Evolutionary conservation across 2,329 filamentous ascomycete species (phyloP), one percentile per base, ranked within the genome.

Genomic region (Pyrenophora teres): DNA sequence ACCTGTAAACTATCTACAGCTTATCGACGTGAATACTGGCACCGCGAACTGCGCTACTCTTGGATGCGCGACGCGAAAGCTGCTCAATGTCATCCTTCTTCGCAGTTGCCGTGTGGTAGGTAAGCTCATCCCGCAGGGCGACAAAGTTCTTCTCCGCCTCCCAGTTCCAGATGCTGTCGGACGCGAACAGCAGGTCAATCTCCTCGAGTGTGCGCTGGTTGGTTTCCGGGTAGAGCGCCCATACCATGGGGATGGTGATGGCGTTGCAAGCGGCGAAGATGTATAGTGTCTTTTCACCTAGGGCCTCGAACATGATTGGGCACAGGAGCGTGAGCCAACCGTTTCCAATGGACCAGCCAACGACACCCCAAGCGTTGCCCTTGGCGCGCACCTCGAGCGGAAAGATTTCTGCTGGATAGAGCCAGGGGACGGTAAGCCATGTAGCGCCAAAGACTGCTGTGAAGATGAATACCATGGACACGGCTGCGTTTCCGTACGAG

Each of bases 321-420:
- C 69, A 73, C 1, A 77, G 65, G 0, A 77, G 62, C 0, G 72
- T 70, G 3, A 82, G 70, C 84, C 85, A 88, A 13, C 87, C 87
- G 58, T 90, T 90, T 0, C 88, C 88, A 43, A 91, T 89, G 12
- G 80, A 83, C 88, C 88, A 92, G 0, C 88, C 88, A 0, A 90
- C 82, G 0, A 91, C 87, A 16, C 88, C 87, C 81, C 84, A 90
- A 1, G 88, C 87, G 54, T 90, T 91, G 5, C 88, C 88, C 60
- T 87, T 87, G 1, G 88, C 88, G 18, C 88, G 81, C 0, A 90
- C 81, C 53, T 87, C 81, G 0, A 90, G 73, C 0, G 88, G 87
- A 63, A 89, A 91, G 49, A 90, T 90, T 66, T 92, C 87, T 1
- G 87, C 86, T 0, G 85, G 86, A 48, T 88, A 88, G 0, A 88